These are phyloP conservation scores for Hibiscus syriacus DNA, from an alignment of 345 rosid genomes.

Conservation along the genomic window DNA sequence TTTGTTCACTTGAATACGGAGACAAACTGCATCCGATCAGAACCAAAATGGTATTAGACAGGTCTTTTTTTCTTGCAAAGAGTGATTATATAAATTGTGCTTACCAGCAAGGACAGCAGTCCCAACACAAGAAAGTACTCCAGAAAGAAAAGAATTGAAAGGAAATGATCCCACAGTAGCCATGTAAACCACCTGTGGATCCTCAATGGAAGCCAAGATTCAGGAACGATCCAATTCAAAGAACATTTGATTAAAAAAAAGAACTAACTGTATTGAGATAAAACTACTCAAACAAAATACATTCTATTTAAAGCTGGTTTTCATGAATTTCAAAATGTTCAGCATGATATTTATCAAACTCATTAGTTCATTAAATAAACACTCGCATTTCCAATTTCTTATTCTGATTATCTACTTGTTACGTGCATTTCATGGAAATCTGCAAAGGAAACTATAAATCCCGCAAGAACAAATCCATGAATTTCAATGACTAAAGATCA, in stretches of 20 bases:
- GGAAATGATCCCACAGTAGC: conserved; percentile 96
- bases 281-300: background rate
- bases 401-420: background rate
- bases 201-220: conserved; percentile 3
- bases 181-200: conserved; percentile 78
- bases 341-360: background rate
- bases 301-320: background rate
- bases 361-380: background rate
- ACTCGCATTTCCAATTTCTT: background rate
- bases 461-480: background rate
- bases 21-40: conserved; percentile 63
- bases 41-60: background rate
- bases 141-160: conserved; percentile 98
- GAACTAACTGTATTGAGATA: background rate
- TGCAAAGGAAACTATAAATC: background rate
- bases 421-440: background rate
- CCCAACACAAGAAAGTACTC: conserved; percentile 91
- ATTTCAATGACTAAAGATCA: background rate
- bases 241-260: background rate
- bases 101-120: conserved; percentile 98
- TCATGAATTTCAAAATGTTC: background rate
- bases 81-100: conserved; percentile 12
- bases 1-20: conserved; percentile 97
- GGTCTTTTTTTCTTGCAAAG: background rate
- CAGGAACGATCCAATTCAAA: too few relatives aligned